These are phyloP conservation scores for Durio zibethinus DNA, from an alignment of 345 rosid species.

Conservation along the genomic window DNA sequence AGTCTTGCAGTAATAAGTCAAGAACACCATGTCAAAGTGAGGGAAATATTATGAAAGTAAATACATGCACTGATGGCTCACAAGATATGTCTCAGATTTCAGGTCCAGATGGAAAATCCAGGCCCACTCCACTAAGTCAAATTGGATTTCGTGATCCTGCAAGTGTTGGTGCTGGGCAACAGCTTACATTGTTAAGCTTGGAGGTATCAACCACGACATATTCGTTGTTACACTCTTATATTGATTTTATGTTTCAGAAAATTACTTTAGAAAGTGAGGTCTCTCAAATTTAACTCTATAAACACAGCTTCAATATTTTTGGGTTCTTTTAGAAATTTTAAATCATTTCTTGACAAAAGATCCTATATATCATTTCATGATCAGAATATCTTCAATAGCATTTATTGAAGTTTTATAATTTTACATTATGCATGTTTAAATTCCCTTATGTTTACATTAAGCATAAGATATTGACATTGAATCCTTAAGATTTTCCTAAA, in stretches of 20 bases:
- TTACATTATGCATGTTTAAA: background rate
- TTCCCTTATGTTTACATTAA: background rate
- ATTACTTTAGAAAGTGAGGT: background rate
- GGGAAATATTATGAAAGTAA: constrained; percentile 31
- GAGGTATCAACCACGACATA: constrained; percentile 52
- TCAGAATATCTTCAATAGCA: background rate
- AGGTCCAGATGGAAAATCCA: constrained; percentile 72
- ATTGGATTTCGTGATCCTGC: constrained; percentile 96
- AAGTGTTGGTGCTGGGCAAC: constrained; percentile 91
- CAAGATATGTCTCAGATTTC: constrained; percentile 86
- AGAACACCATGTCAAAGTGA: constrained; percentile 29
- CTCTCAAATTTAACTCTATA: background rate
- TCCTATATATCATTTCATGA: background rate
- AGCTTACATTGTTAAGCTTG: constrained; percentile 75
- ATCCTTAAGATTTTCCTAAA: background rate
- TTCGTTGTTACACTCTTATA: background rate
- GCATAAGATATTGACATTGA: background rate
- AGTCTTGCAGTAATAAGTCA: constrained; percentile 18
- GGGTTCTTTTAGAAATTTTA: background rate
- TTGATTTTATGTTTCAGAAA: background rate
- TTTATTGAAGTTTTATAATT: background rate
- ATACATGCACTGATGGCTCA: constrained; percentile 26
- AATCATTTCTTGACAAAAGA: background rate
- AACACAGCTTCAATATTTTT: background rate
- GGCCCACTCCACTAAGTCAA: constrained; percentile 89